Evolutionary conservation across 2,329 filamentous ascomycete genomes (phyloP), one percentile per base, ranked within the genome.

Genomic region (Fusarium equiseti): DNA sequence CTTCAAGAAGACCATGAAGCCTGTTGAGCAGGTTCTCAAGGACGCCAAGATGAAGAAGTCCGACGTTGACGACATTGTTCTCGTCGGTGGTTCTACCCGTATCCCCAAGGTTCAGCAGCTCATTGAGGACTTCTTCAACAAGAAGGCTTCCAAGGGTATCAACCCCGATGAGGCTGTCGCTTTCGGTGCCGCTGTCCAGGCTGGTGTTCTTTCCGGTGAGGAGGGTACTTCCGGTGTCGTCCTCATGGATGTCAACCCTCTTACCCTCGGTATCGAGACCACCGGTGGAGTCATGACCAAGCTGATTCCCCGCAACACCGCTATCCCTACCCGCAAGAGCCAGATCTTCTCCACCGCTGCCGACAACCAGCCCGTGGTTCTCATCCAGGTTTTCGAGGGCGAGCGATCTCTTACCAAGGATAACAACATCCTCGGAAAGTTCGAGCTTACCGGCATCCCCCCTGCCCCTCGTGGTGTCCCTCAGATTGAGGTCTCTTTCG

Each of bases 161-260:
- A 98, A 98, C 90, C 96, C 96, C 77, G 96, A 99, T 80, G 96
- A 98, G 88, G 96, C 96, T 85, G 96, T 98, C 76, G 96, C 96
- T 80, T 98, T 95, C 82, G 96, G 96, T 85, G 96, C 96, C 72
- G 95, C 96, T 76, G 94, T 98, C 76, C 96, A 99, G 86, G 96
- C 92, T 85, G 95, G 95, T 91, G 91, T 98, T 79, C 88, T 99
- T 70, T 92, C 94, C 76, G 94, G 94, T 74, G 94, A 98, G 85
- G 89, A 92, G 79, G 92, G 91, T 79, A 92, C 93, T 70, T 86
- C 84, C n/a, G 89, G 91, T 6, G 82, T 97, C 71, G 93, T 98
- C 79, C 93, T 97, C 77, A 96, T 98, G 93, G 95, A 98, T 78
- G 95, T 98, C 83, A 97, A 97, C 90, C 94, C 95, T 75, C 87